Evolutionary conservation across 2,329 filamentous ascomycete species (phyloP).

Genomic region (Fusarium luffae): DNA sequence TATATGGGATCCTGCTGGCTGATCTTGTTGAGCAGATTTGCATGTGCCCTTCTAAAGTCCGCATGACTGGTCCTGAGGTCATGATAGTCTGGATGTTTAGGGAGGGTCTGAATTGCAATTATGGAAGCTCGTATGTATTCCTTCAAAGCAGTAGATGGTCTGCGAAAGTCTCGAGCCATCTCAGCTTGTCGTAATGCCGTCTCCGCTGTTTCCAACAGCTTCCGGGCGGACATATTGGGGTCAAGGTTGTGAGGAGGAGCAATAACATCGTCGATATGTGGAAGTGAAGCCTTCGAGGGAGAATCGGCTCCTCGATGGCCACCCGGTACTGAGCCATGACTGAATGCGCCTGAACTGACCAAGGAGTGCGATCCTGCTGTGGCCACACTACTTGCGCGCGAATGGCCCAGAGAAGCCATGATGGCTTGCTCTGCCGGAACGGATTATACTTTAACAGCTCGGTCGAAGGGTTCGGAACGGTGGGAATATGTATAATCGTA

Average conservation of each 20-base stretch:
- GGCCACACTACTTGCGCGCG: conserved; percentile 43
- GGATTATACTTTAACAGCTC: conserved; percentile 29
- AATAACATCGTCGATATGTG: conserved; percentile 66
- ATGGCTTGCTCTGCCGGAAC: conserved; percentile 10
- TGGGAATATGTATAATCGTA: neutral
- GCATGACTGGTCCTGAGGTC: conserved; percentile 67
- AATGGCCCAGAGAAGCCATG: conserved; percentile 46
- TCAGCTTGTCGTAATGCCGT: conserved; percentile 68
- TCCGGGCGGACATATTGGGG: conserved; percentile 62
- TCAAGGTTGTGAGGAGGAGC: conserved; percentile 60
- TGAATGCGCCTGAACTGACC: conserved; percentile 48
- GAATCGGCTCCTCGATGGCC: conserved; percentile 45
- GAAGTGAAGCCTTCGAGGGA: conserved; percentile 52
- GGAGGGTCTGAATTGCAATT: conserved; percentile 80
- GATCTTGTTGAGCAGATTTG: conserved; percentile 62
- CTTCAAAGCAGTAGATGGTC: conserved; percentile 79
- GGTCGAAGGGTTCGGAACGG: conserved; percentile 2
- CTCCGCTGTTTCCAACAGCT: conserved; percentile 65
- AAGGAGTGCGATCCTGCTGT: conserved; percentile 46
- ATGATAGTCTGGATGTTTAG: conserved; percentile 79
- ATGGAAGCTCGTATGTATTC: conserved; percentile 87
- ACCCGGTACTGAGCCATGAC: conserved; percentile 46
- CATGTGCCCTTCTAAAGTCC: conserved; percentile 61
- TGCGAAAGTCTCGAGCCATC: conserved; percentile 69
- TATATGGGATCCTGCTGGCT: conserved; percentile 61